Percentiles rank a stretch among this genome's conserved stretches.
Conservation (phyloP, 202 grass and related monocot species). For the Eragrostis tef region DNA sequence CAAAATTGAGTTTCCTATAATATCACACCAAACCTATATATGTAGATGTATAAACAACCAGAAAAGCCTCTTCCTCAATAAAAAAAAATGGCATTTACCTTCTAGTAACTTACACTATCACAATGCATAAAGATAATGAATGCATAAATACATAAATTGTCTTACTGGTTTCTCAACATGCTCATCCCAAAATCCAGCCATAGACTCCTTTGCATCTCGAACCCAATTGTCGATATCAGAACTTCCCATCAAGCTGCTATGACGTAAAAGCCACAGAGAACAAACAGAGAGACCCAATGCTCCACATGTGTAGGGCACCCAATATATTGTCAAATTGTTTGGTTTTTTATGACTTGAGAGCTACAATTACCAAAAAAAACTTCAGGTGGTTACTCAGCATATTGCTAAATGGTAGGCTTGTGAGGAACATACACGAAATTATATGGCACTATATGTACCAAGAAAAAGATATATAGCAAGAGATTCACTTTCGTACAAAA, state of each 20-base stretch:
- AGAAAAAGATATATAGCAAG: background rate
- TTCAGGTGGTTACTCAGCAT: conserved; percentile 40
- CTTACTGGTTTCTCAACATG: conserved; percentile 91
- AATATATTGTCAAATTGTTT: conserved; percentile 71
- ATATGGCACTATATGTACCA: background rate
- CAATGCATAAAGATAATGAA: conserved; percentile 19
- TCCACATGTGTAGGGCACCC: conserved; percentile 89
- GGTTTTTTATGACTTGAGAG: conserved; percentile 75
- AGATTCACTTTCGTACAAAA: background rate
- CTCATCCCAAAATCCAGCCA: conserved; percentile 77
- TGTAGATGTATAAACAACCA: conserved; percentile 27
- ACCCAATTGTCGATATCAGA: conserved; percentile 96
- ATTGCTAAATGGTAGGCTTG: background rate
- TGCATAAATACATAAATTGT: conserved; percentile 40
- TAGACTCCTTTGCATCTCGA: conserved; percentile 80
- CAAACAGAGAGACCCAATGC: conserved; percentile 83
- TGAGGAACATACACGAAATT: conserved; percentile 5
- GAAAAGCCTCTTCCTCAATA: conserved; percentile 13
- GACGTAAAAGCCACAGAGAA: conserved; percentile 86
- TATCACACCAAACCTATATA: conserved; percentile 25
- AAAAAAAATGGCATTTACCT: conserved; percentile 20
- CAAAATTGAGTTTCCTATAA: conserved; percentile 14
- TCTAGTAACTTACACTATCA: conserved; percentile 9
- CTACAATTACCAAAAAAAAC: conserved; percentile 53
- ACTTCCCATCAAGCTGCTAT: conserved; percentile 99